phyloP scores from a whole-genome alignment of 257 asterid species.

The Agastache rugosa region DNA sequence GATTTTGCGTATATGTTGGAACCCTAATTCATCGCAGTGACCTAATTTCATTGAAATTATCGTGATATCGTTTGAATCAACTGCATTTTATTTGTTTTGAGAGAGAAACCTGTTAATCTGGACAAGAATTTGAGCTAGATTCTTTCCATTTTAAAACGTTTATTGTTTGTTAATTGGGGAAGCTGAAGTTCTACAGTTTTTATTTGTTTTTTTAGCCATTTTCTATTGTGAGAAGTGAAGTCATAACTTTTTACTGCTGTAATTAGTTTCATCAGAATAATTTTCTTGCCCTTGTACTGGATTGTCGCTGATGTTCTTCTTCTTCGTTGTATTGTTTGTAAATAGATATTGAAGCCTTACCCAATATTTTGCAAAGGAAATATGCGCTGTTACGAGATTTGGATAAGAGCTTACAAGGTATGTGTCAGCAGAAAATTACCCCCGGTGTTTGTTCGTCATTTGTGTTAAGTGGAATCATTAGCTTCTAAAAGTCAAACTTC shows the following conservation, averaged over 20 bases:
- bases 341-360: conserved; percentile 88
- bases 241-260: neutral
- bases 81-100: neutral
- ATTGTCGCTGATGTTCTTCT: conserved; percentile 25
- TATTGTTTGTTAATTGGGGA: conserved; percentile 11
- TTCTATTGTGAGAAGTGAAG: neutral
- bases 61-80: conserved; percentile 13
- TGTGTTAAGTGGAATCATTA: neutral
- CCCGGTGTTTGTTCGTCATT: conserved; percentile 1
- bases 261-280: conserved; percentile 3
- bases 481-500: neutral
- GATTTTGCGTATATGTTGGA: conserved; percentile 7
- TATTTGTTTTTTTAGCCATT: neutral
- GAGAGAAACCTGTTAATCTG: neutral
- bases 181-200: neutral
- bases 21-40: conserved; percentile 36
- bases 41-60: conserved; percentile 6
- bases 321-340: conserved; percentile 14
- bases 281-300: neutral
- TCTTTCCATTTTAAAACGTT: neutral
- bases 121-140: neutral
- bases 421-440: neutral
- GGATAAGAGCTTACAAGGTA: conserved; percentile 93
- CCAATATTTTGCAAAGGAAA: conserved; percentile 78
- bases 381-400: conserved; percentile 81